Evolutionary conservation across 257 asterid genomes (phyloP).

Genomic region (Penstemon barbatus): DNA sequence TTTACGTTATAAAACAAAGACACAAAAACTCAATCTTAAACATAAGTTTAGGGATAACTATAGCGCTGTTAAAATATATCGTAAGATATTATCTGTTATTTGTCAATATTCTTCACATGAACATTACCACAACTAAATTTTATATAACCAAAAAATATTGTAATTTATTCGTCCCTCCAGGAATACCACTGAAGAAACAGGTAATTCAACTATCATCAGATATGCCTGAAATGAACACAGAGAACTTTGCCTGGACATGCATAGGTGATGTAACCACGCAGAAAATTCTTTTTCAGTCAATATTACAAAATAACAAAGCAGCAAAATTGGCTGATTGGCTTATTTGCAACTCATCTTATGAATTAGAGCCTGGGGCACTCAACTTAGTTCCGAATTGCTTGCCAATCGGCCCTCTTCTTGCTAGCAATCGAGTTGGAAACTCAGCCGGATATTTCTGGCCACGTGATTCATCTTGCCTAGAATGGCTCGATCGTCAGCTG

Average conservation of each 20-base stretch:
- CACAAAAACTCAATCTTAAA: background rate
- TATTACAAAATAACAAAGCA: constrained; percentile 25
- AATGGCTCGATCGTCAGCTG: constrained; percentile 37
- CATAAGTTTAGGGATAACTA: background rate
- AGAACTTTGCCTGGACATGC: constrained; percentile 36
- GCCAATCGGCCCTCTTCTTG: constrained; percentile 41
- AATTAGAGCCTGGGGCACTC: constrained; percentile 44
- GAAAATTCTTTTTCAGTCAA: constrained; percentile 33
- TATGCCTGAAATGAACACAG: constrained; percentile 42
- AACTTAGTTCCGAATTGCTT: constrained; percentile 32
- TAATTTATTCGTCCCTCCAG: constrained; percentile 22
- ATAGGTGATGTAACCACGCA: constrained; percentile 27
- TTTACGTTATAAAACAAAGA: constrained; percentile 22
- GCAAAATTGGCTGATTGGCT: constrained; percentile 36
- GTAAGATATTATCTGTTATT: background rate
- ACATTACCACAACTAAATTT: background rate
- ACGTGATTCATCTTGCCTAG: constrained; percentile 33
- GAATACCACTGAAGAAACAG: constrained; percentile 38
- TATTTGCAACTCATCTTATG: constrained; percentile 40
- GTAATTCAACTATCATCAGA: constrained; percentile 35
- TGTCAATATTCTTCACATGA: background rate
- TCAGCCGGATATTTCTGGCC: constrained; percentile 37
- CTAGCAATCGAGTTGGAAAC: constrained; percentile 23
- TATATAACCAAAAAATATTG: background rate
- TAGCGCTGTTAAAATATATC: background rate